Conservation (phyloP, 768 basidiomycete species). For the Boletus huronensis region DNA sequence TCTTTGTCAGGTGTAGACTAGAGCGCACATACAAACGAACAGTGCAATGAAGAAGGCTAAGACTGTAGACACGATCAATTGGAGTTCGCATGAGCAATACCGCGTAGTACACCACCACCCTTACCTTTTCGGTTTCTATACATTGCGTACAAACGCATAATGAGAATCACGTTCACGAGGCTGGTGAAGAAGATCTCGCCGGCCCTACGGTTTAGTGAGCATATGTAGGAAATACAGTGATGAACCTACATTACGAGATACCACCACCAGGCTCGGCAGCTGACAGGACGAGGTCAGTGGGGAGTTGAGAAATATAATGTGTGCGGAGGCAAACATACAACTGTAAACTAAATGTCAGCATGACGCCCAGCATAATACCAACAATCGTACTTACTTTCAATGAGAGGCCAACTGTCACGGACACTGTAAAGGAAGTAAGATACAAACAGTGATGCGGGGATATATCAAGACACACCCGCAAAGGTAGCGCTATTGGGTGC, state of each 20-base stretch:
- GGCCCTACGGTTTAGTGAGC: not conserved
- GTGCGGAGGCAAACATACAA: not conserved
- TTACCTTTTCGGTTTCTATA: slow-evolving; percentile 3
- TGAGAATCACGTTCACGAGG: slow-evolving; percentile 3
- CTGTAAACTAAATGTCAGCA: not conserved
- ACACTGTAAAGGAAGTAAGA: not conserved
- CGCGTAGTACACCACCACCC: not conserved
- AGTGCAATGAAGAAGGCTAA: not conserved
- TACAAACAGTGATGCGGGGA: not conserved
- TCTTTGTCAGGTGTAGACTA: not conserved
- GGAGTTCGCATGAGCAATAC: not conserved
- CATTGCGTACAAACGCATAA: slow-evolving; percentile 2
- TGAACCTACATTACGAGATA: not conserved
- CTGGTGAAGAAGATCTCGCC: slow-evolving; percentile 5
- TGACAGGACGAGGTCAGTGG: not conserved
- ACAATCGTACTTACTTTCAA: not conserved
- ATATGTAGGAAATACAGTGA: too few species aligned
- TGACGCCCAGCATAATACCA: too few species aligned
- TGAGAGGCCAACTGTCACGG: not conserved
- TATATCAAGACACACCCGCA: not conserved
- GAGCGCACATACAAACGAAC: not conserved
- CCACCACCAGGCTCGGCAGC: not conserved
- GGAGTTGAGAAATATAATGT: not conserved
- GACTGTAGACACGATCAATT: not conserved
- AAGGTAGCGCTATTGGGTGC: not conserved